Evolutionary conservation across 2,329 filamentous ascomycete genomes (phyloP), one percentile per base, ranked within the genome.

Genomic region (Juglanconis sp.): DNA sequence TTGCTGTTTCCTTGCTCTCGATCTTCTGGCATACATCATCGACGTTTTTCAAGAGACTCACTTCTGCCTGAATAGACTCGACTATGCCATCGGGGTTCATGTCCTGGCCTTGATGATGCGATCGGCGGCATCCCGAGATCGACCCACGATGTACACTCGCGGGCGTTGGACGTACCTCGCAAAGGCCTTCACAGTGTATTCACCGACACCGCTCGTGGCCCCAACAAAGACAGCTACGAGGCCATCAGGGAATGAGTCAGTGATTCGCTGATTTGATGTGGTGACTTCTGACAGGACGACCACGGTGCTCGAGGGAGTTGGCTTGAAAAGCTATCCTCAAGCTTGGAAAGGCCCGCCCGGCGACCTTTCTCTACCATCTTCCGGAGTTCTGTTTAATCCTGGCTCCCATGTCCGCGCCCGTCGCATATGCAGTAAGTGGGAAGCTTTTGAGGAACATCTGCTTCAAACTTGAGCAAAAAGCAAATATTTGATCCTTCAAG

Each of bases 161-260:
- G 81, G 79, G 0, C 63, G 65, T 1, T 62, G 61, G 1, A 75
- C 68, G 24, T 74, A 64, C 34, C 73, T 71, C 5, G 75, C 72
- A 47, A 83, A 78, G 15, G 73, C 68, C 54, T 76, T 78, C 5
- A 82, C 67, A 0, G 79, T 76, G 32, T 73, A 68, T 58, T 79
- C 72, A 4, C 81, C 81, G 47, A 85, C 83, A 31, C 83, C 82
- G 47, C 75, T 77, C 9, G 81, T 84, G 42, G 77, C 81, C 17
- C 81, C 80, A 7, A 81, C 75, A 56, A 83, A 82, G 36, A 81
- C 73, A 42, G 74, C 77, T 13, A 78, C 73, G 8, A 76, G 66
- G 9, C 67, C 68, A 24, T 63, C 34, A 51, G 61, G 53, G 50
- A 67, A 35, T 59, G 62, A 40, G 48, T 59, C 59, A 44, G 63